These are phyloP conservation scores for Peribolospora kevripleyi DNA, from an alignment of 768 basidiomycete genomes.

Conservation along the genomic window DNA sequence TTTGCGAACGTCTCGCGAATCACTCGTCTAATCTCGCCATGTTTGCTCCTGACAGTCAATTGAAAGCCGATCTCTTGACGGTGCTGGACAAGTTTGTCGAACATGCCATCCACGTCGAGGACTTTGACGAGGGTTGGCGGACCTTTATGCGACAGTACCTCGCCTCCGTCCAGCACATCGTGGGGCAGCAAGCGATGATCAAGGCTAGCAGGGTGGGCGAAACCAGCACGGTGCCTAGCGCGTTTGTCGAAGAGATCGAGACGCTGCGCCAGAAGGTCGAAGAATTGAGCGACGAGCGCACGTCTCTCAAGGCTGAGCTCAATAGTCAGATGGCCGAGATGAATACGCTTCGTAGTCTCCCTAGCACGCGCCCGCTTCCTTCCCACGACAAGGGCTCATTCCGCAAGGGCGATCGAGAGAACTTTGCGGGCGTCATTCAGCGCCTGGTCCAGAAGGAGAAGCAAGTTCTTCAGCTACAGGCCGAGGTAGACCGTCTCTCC, in stretches of 20 bases:
- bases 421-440: conserved; percentile 48
- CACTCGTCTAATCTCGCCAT: background rate
- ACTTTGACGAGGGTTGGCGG: conserved; percentile 43
- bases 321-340: conserved; percentile 42
- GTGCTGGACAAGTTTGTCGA: conserved; percentile 43
- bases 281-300: conserved; percentile 39
- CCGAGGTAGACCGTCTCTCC: conserved; percentile 41
- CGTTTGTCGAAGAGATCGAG: conserved; percentile 37
- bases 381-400: background rate
- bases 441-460: conserved; percentile 65
- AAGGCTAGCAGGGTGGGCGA: conserved; percentile 23
- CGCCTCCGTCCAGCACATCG: conserved; percentile 38
- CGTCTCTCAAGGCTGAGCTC: conserved; percentile 30
- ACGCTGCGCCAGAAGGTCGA: conserved; percentile 35
- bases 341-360: conserved; percentile 37
- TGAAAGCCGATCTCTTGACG: conserved; percentile 35
- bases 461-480: conserved; percentile 47
- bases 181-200: conserved; percentile 38
- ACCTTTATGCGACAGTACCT: conserved; percentile 37
- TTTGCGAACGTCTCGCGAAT: background rate
- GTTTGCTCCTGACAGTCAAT: conserved; percentile 24
- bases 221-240: conserved; percentile 17
- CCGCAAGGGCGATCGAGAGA: conserved; percentile 32
- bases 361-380: conserved; percentile 14
- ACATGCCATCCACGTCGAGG: conserved; percentile 33